phyloP scores from a whole-genome alignment of 148 eudicot genomes.

The Chenopodium formosanum region DNA sequence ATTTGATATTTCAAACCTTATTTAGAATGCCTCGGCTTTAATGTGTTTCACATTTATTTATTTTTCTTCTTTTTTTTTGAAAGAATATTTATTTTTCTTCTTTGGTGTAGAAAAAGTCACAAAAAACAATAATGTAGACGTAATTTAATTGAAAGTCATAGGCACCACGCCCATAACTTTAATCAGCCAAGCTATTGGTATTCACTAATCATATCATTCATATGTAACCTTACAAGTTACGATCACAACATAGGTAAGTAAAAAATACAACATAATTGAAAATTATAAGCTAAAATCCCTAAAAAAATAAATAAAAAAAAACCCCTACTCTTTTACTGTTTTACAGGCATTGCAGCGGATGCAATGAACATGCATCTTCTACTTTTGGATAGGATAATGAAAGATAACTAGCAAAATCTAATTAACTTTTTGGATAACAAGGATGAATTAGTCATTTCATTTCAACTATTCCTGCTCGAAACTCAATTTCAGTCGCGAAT shows the following conservation, averaged over 20 bases:
- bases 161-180: too few relatives aligned
- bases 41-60: background rate
- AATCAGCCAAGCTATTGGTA: too few relatives aligned
- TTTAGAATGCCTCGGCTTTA: background rate
- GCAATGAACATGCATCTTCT: background rate
- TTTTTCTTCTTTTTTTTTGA: too few relatives aligned
- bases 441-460: background rate
- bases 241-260: background rate
- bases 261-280: too few relatives aligned
- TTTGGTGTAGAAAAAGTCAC: too few relatives aligned
- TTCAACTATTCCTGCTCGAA: background rate
- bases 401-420: background rate
- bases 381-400: background rate
- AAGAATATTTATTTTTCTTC: too few relatives aligned
- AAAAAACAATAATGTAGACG: too few relatives aligned
- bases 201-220: too few relatives aligned
- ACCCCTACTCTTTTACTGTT: background rate
- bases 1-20: background rate
- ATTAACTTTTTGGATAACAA: background rate
- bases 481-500: background rate
- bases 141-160: too few relatives aligned
- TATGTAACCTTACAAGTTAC: background rate
- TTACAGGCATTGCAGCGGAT: slow-evolving; percentile 1
- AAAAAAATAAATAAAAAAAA: background rate
- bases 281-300: too few relatives aligned